Percentiles rank a stretch among this genome's conserved stretches.
These are phyloP conservation scores for Conringia planisiliqua DNA, from an alignment of 345 rosid species.

Conservation along the genomic window DNA sequence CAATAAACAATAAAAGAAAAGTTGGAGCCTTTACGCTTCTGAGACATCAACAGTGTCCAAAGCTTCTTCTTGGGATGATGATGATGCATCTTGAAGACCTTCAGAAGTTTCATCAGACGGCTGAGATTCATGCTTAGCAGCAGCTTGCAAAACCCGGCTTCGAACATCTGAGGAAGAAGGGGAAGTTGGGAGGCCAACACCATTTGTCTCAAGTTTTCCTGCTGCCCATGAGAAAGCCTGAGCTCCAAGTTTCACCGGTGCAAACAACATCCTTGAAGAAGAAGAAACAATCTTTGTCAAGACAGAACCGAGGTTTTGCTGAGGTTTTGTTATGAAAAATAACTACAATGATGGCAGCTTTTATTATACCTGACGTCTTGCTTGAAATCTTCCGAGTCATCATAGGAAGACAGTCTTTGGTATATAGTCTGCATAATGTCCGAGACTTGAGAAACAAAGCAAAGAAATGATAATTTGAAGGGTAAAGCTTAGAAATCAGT, in stretches of 20 bases:
- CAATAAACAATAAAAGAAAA: neutral
- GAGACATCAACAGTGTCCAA: slow-evolving; percentile 30
- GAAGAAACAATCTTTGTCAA: slow-evolving; percentile 8
- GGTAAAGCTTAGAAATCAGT: neutral
- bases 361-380: slow-evolving; percentile 70
- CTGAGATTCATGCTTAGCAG: slow-evolving; percentile 88
- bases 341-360: neutral
- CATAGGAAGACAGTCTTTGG: slow-evolving; percentile 60
- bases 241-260: slow-evolving; percentile 67
- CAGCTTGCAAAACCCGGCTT: slow-evolving; percentile 83
- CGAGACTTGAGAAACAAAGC: slow-evolving; percentile 11
- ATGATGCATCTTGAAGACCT: slow-evolving; percentile 21
- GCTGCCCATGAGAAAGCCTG: slow-evolving; percentile 84
- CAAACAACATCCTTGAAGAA: slow-evolving; percentile 48
- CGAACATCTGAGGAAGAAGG: slow-evolving; percentile 86
- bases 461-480: neutral
- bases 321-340: neutral
- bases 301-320: neutral
- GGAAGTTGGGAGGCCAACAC: slow-evolving; percentile 80
- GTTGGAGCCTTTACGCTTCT: slow-evolving; percentile 25
- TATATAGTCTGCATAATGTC: slow-evolving; percentile 55
- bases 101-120: slow-evolving; percentile 62
- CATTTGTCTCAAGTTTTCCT: slow-evolving; percentile 78
- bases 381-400: slow-evolving; percentile 59
- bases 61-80: slow-evolving; percentile 18